Percentiles rank a stretch among this genome's conserved stretches.
Evolutionary conservation across 331 rosid species (phyloP).

Genomic region (Pyrus hybrid): DNA sequence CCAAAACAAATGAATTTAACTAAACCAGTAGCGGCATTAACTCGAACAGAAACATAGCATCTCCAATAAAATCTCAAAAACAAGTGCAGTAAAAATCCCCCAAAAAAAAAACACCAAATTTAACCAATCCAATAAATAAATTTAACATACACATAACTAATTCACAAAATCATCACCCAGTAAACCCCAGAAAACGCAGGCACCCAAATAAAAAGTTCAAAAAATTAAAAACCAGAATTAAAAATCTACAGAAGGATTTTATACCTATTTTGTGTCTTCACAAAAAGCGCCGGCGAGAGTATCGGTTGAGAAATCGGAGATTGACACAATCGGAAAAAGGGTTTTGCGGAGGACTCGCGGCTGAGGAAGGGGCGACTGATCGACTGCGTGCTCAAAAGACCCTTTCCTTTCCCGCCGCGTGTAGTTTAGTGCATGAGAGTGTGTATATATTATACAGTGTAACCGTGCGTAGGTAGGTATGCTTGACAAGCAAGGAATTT

Average conservation of each 20-base stretch:
- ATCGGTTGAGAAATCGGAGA: too few species aligned
- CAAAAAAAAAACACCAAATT: not conserved
- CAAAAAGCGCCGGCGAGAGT: too few species aligned
- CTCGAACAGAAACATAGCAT: not conserved
- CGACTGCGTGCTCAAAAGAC: not conserved
- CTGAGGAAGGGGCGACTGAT: not conserved
- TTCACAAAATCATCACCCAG: not conserved
- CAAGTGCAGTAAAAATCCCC: not conserved
- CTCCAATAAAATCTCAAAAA: not conserved
- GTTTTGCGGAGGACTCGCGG: not conserved
- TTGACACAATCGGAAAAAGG: too few species aligned
- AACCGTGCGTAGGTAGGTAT: not conserved
- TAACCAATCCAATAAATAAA: too few species aligned
- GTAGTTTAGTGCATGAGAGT: not conserved
- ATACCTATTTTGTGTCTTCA: too few species aligned
- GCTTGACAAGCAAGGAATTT: not conserved
- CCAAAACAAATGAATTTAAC: not conserved
- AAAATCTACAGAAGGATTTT: too few species aligned
- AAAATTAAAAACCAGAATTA: too few species aligned
- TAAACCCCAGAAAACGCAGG: not conserved
- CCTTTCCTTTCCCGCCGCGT: not conserved
- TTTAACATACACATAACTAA: not conserved
- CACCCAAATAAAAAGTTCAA: too few species aligned
- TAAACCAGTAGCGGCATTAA: not conserved
- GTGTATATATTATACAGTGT: not conserved